Evolutionary conservation across 441 rosid species (phyloP).

Genomic region (Pelargonium cotyledonis): DNA sequence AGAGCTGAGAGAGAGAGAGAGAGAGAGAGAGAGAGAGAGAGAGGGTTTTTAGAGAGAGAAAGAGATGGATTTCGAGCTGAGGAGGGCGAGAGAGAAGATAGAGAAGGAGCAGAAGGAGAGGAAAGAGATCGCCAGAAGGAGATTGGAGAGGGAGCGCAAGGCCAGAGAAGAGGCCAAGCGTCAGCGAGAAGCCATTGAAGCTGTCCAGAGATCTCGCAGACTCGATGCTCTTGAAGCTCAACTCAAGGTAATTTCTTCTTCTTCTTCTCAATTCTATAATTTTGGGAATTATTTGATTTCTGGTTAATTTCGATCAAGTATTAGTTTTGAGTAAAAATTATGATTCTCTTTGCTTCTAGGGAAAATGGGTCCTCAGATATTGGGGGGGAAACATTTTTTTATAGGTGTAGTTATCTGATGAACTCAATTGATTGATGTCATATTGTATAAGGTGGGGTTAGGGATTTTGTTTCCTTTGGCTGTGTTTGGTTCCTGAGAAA

Average conservation of each 20-base stretch:
- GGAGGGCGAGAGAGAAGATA: constrained; percentile 89
- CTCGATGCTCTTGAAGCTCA: constrained; percentile 75
- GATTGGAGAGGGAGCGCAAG: constrained; percentile 56
- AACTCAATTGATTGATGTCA: neutral
- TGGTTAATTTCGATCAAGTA: no score
- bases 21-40: constrained; percentile 4
- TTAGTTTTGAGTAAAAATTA: neutral
- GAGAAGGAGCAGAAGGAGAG: constrained; percentile 84
- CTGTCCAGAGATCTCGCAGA: constrained; percentile 68
- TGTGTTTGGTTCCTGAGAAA: no score
- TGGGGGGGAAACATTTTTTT: neutral
- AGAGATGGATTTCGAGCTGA: constrained; percentile 80
- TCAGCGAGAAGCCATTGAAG: constrained; percentile 81
- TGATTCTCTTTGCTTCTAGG: neutral
- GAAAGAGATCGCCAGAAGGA: constrained; percentile 61
- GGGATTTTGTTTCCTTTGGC: neutral
- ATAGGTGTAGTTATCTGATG: neutral
- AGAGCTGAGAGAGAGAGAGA: neutral
- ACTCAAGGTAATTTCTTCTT: constrained; percentile 43
- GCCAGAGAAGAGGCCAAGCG: constrained; percentile 63
- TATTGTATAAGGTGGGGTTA: neutral
- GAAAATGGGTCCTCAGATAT: constrained; percentile 1
- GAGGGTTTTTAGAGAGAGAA: neutral
- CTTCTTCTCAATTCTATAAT: neutral
- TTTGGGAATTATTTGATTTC: no score